phyloP scores from a whole-genome alignment of 2,329 filamentous ascomycete species.

The Aureobasidium pullulans region DNA sequence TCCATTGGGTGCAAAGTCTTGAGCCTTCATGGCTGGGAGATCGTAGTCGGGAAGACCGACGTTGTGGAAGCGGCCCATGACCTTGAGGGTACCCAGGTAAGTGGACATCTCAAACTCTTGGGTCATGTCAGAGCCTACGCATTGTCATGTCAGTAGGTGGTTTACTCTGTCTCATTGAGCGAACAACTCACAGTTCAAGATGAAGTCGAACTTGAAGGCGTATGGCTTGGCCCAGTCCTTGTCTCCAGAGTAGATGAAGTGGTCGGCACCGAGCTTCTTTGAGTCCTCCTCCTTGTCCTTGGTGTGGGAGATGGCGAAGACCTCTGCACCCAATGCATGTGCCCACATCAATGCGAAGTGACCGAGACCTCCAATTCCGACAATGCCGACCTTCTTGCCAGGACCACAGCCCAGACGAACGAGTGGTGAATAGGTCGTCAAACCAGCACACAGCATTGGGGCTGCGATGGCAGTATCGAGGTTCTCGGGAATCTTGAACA shows the following conservation, averaged over 20 bases:
- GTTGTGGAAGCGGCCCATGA: slow-evolving; percentile 67
- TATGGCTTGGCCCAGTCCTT: slow-evolving; percentile 51
- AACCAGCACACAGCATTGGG: slow-evolving; percentile 67
- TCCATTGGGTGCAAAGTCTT: slow-evolving; percentile 66
- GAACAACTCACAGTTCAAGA: slow-evolving; percentile 47
- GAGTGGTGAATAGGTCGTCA: slow-evolving; percentile 64
- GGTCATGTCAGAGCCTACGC: slow-evolving; percentile 50
- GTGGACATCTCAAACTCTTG: slow-evolving; percentile 57
- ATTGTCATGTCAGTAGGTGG: background rate
- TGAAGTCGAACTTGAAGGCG: slow-evolving; percentile 45
- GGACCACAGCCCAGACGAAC: slow-evolving; percentile 58
- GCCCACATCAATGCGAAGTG: slow-evolving; percentile 66
- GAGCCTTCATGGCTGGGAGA: slow-evolving; percentile 60
- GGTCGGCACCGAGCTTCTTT: slow-evolving; percentile 51
- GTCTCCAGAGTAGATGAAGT: slow-evolving; percentile 49
- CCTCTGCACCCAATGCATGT: slow-evolving; percentile 59
- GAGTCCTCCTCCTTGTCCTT: slow-evolving; percentile 52
- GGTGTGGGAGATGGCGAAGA: slow-evolving; percentile 56
- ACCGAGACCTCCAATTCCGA: slow-evolving; percentile 62
- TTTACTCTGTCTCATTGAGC: slow-evolving; percentile 18
- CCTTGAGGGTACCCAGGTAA: slow-evolving; percentile 68
- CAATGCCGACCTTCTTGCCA: slow-evolving; percentile 61
- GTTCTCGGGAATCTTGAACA: slow-evolving; percentile 45
- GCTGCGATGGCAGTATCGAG: slow-evolving; percentile 46
- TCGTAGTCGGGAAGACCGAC: slow-evolving; percentile 69